These are phyloP conservation scores for Pinus taeda DNA, from an alignment of 75 land plant genomes.

Conservation along the genomic window DNA sequence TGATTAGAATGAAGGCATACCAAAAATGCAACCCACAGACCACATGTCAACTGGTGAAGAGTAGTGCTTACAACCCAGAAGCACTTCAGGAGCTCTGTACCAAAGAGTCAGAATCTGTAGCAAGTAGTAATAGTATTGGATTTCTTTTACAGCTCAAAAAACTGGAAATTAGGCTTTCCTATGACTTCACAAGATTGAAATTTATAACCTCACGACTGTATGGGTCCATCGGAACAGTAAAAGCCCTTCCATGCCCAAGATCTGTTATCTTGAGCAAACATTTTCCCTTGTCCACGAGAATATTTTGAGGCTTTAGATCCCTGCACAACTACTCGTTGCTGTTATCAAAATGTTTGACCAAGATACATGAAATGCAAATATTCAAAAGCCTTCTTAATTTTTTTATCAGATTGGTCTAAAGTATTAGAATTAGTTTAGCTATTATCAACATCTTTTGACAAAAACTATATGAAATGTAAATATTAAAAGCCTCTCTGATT, in stretches of 20 bases:
- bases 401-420: no score
- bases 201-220: conserved; percentile 25
- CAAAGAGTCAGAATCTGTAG: conserved; percentile 35
- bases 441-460: no score
- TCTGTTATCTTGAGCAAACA: conserved; percentile 24
- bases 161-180: no score
- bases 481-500: no score
- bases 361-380: no score
- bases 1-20: not conserved
- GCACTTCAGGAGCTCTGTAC: conserved; percentile 36
- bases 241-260: conserved; percentile 31
- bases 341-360: no score
- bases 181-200: not conserved
- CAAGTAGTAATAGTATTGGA: no score
- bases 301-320: conserved; percentile 27
- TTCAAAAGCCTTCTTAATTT: no score
- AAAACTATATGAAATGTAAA: no score
- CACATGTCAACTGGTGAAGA: conserved; percentile 31
- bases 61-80: conserved; percentile 33
- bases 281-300: conserved; percentile 24
- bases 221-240: conserved; percentile 27
- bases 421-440: no score
- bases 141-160: no score
- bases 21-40: conserved; percentile 30
- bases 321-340: conserved; percentile 5